phyloP scores from a whole-genome alignment of 495 filamentous ascomycete genomes.

The Penicillium angulare region DNA sequence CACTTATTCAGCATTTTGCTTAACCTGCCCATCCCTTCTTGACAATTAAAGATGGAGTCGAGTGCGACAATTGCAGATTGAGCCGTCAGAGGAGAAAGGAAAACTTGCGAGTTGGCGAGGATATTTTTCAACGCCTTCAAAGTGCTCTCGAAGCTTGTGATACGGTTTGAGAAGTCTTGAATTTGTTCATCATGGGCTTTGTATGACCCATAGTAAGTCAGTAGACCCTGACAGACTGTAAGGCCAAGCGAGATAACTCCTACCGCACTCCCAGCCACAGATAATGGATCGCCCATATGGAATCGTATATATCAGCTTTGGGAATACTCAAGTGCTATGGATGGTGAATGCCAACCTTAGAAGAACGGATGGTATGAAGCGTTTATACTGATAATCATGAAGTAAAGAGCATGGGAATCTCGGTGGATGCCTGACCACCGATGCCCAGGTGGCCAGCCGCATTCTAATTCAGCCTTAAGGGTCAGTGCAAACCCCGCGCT shows the following conservation, averaged over 20 bases:
- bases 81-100: neutral
- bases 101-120: neutral
- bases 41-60: constrained; percentile 4
- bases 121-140: neutral
- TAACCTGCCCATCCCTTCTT: constrained; percentile 1
- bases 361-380: neutral
- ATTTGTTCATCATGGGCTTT: constrained; percentile 12
- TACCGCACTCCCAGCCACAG: constrained; percentile 13
- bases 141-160: neutral
- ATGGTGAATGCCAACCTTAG: too few relatives aligned
- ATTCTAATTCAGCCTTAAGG: too few relatives aligned
- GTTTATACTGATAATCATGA: neutral
- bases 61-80: constrained; percentile 1
- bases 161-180: neutral
- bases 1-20: constrained; percentile 4
- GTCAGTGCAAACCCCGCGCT: too few relatives aligned
- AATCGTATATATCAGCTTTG: neutral
- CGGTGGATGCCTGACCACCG: neutral
- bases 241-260: constrained; percentile 29
- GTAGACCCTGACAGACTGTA: constrained; percentile 17
- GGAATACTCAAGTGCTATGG: neutral
- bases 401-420: neutral
- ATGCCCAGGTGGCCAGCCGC: neutral
- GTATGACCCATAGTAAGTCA: constrained; percentile 19
- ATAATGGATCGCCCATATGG: constrained; percentile 25